phyloP scores from a whole-genome alignment of 805 yeast genomes.

The Saturnispora sanitii region DNA sequence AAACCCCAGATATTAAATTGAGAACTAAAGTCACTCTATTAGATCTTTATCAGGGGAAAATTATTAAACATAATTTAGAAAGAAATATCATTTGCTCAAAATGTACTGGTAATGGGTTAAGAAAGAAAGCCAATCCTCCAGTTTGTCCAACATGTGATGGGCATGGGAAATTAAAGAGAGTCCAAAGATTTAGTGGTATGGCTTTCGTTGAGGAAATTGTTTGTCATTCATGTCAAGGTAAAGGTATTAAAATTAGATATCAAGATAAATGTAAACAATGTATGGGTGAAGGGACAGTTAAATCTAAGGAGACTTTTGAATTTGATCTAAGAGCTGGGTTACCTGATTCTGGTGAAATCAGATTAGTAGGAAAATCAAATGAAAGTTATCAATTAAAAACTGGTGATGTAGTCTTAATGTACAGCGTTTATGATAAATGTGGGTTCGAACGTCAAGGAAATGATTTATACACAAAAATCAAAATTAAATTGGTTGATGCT shows the following conservation, averaged over 20 bases:
- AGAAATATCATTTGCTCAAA: slow-evolving; percentile 61
- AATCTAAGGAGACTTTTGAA: slow-evolving; percentile 64
- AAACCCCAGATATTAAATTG: slow-evolving; percentile 60
- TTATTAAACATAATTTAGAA: slow-evolving; percentile 60
- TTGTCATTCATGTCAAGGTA: slow-evolving; percentile 65
- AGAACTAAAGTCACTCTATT: slow-evolving; percentile 56
- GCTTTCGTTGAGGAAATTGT: slow-evolving; percentile 50
- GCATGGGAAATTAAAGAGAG: slow-evolving; percentile 48
- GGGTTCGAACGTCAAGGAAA: slow-evolving; percentile 39
- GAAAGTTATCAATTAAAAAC: slow-evolving; percentile 60
- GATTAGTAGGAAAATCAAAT: slow-evolving; percentile 64
- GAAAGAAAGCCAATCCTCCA: slow-evolving; percentile 42
- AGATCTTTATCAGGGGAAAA: slow-evolving; percentile 74
- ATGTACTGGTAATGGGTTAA: slow-evolving; percentile 75
- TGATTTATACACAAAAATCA: slow-evolving; percentile 53
- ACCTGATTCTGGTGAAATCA: slow-evolving; percentile 48
- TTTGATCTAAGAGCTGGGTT: slow-evolving; percentile 72
- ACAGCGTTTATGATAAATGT: slow-evolving; percentile 37
- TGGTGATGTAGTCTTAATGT: slow-evolving; percentile 67
- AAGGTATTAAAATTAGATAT: slow-evolving; percentile 47
- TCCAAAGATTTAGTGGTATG: slow-evolving; percentile 65
- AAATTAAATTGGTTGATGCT: slow-evolving; percentile 67
- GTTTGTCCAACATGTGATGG: slow-evolving; percentile 67
- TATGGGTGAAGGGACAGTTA: slow-evolving; percentile 48
- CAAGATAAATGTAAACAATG: slow-evolving; percentile 77